Percentiles rank a stretch among this genome's conserved stretches.
phyloP scores from a whole-genome alignment of 1,139 yeast species.

The Sugiyamaella neomexicana region DNA sequence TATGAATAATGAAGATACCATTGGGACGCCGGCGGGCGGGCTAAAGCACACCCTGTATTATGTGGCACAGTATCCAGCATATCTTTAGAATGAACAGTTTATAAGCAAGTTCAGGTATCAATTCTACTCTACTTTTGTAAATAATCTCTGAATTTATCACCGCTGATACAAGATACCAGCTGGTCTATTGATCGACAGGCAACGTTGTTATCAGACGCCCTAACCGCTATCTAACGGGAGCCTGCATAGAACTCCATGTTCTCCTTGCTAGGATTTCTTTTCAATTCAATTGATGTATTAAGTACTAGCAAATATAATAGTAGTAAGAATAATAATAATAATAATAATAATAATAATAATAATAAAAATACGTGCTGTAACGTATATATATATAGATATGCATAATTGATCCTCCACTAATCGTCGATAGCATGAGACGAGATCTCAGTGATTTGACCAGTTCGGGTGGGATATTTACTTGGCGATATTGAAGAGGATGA shows the following conservation, averaged over 20 bases:
- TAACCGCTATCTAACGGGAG: not conserved
- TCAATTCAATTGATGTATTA: not conserved
- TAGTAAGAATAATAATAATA: conserved; percentile 2
- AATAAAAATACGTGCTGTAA: not conserved
- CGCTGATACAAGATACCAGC: not conserved
- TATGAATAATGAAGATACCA: too few species aligned
- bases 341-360: conserved; percentile 7
- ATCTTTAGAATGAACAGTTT: too few species aligned
- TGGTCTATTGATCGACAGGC: not conserved
- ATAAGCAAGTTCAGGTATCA: too few species aligned
- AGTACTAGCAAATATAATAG: not conserved
- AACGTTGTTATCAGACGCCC: not conserved
- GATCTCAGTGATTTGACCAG: conserved; percentile 15
- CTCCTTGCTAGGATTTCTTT: too few species aligned
- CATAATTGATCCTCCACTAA: conserved; percentile 3
- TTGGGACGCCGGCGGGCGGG: too few species aligned
- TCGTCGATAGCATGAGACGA: conserved; percentile 14
- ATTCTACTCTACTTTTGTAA: not conserved
- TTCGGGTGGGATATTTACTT: not conserved
- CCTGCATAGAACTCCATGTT: not conserved
- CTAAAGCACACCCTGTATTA: too few species aligned
- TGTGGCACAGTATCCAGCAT: too few species aligned
- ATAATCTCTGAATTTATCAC: not conserved
- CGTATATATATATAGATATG: not conserved
- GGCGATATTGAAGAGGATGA: conserved; percentile 12